A percentile compares a stretch with the other conserved stretches of the same genome.
phyloP scores from a whole-genome alignment of 2,329 filamentous ascomycete genomes.

The Zymoseptoria tritici region DNA sequence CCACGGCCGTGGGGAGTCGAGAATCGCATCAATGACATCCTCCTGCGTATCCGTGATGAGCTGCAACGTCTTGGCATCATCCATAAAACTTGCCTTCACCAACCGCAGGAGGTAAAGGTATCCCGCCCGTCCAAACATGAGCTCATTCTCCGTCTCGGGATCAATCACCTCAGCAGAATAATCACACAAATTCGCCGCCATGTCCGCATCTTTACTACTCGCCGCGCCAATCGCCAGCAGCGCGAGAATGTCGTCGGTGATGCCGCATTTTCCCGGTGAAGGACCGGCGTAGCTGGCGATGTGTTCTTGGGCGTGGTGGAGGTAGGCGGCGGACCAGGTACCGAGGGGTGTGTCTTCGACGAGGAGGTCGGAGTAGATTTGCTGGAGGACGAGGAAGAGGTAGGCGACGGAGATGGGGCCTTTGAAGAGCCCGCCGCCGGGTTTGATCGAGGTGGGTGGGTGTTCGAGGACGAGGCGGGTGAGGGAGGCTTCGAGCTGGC shows the following conservation, averaged over 20 bases:
- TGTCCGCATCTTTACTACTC: slow-evolving; percentile 43
- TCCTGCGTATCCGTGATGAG: slow-evolving; percentile 47
- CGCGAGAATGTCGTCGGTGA: slow-evolving; percentile 45
- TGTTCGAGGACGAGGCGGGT: slow-evolving; percentile 42
- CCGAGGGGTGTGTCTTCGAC: slow-evolving; percentile 41
- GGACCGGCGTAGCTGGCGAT: slow-evolving; percentile 44
- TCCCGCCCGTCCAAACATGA: slow-evolving; percentile 60
- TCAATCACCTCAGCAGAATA: slow-evolving; percentile 42
- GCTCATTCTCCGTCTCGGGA: slow-evolving; percentile 50
- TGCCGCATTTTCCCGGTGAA: slow-evolving; percentile 39
- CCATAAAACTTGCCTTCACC: slow-evolving; percentile 50
- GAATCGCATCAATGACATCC: slow-evolving; percentile 53
- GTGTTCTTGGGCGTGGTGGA: slow-evolving; percentile 43
- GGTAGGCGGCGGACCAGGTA: slow-evolving; percentile 44
- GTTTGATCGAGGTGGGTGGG: slow-evolving; percentile 39
- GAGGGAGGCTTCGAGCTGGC: slow-evolving; percentile 44
- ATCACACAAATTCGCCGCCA: slow-evolving; percentile 44
- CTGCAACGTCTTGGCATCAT: slow-evolving; percentile 44
- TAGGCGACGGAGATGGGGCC: slow-evolving; percentile 45
- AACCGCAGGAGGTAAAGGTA: slow-evolving; percentile 61
- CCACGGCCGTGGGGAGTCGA: slow-evolving; percentile 52
- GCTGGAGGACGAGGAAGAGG: slow-evolving; percentile 44
- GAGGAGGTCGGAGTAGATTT: slow-evolving; percentile 41
- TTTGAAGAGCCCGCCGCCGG: slow-evolving; percentile 44
- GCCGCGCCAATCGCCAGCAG: slow-evolving; percentile 45